phyloP scores from a whole-genome alignment of 176 grass and related monocot genomes.

The Oryza glaberrima region DNA sequence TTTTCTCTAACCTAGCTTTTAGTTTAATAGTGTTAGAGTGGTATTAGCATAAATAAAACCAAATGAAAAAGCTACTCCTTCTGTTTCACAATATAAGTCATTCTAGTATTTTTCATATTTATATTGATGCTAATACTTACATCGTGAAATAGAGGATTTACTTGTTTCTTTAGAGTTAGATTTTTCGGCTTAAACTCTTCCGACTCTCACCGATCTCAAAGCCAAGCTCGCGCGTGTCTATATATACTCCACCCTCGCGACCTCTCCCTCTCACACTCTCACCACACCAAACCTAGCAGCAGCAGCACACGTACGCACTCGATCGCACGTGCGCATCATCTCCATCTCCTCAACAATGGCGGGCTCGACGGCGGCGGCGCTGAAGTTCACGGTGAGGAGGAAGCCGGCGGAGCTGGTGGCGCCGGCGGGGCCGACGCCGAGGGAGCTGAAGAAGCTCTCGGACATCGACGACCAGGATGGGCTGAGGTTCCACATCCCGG shows the following conservation, averaged over 20 bases:
- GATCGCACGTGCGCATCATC: not conserved
- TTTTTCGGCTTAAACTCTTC: not conserved
- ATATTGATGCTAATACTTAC: too few relatives aligned
- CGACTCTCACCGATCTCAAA: not conserved
- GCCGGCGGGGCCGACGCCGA: slow-evolving; percentile 58
- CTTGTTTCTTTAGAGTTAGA: too few relatives aligned
- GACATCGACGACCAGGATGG: slow-evolving; percentile 95
- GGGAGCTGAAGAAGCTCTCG: slow-evolving; percentile 75
- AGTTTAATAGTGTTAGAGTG: too few relatives aligned
- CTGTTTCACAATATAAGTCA: too few relatives aligned
- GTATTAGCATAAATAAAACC: too few relatives aligned
- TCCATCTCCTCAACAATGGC: not conserved
- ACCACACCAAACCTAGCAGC: not conserved
- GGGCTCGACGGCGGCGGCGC: not conserved
- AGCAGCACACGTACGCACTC: not conserved
- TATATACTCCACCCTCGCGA: slow-evolving; percentile 9
- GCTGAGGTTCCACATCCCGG: slow-evolving; percentile 78
- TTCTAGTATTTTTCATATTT: too few relatives aligned
- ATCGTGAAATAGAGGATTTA: too few relatives aligned
- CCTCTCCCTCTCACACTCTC: not conserved
- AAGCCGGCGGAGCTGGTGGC: slow-evolving; percentile 54
- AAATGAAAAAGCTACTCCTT: too few relatives aligned
- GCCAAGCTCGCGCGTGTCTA: not conserved
- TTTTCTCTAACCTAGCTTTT: too few relatives aligned
- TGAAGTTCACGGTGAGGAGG: slow-evolving; percentile 62